Percentiles rank a stretch among this genome's conserved stretches.
phyloP scores from a whole-genome alignment of 2,329 filamentous ascomycete genomes.

The Colletotrichum orbiculare region DNA sequence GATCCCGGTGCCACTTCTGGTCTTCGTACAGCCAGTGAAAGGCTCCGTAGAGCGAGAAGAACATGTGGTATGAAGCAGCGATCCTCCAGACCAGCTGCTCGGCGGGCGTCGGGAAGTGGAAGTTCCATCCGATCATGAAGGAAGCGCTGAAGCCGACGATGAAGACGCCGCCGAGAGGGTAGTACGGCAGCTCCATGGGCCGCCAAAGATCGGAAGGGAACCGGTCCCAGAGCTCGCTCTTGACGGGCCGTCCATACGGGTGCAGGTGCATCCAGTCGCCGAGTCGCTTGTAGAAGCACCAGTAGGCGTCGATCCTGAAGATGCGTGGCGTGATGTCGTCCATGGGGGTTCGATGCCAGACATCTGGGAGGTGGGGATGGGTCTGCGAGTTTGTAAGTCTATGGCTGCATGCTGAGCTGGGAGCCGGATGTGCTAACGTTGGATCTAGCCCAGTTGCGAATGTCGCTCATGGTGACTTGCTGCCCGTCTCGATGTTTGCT shows the following conservation, averaged over 20 bases:
- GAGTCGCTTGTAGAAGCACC: slow-evolving; percentile 39
- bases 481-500: neutral
- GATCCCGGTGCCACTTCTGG: no score
- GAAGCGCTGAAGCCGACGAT: slow-evolving; percentile 33
- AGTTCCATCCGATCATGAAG: slow-evolving; percentile 43
- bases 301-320: slow-evolving; percentile 39
- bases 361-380: no score
- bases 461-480: no score
- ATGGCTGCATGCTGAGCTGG: no score
- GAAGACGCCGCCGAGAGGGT: no score
- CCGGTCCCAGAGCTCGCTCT: slow-evolving; percentile 38
- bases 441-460: no score
- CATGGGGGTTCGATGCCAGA: slow-evolving; percentile 44
- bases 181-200: no score
- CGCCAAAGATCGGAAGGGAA: slow-evolving; percentile 37
- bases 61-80: neutral
- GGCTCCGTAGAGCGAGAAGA: neutral
- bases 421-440: no score
- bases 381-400: no score
- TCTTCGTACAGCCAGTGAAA: no score
- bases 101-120: slow-evolving; percentile 39
- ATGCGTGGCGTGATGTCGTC: slow-evolving; percentile 43
- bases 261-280: no score
- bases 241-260: slow-evolving; percentile 36
- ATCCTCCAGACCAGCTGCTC: slow-evolving; percentile 26